A percentile compares a stretch with the other conserved stretches of the same genome.
Conservation (phyloP, 2,329 filamentous ascomycete species). For the Apiospora arundinis region DNA sequence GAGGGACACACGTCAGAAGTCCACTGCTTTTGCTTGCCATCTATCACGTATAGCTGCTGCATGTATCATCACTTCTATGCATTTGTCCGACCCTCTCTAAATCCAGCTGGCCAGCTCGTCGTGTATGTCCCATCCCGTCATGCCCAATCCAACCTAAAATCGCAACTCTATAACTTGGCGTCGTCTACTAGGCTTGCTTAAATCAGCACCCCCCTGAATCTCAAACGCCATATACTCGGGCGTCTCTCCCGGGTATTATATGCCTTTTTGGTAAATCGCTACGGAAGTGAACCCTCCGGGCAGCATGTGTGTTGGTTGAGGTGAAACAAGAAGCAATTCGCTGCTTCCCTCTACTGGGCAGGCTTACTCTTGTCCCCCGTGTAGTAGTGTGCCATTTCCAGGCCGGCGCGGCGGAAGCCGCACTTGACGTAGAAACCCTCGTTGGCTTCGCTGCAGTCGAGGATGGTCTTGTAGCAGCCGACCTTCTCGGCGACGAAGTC, state of each 20-base stretch:
- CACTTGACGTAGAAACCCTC: conserved; percentile 99
- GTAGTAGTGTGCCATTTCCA: conserved; percentile 98
- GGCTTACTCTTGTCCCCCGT: conserved; percentile 60
- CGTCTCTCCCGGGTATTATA: conserved; percentile 5
- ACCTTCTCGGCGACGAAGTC: conserved; percentile 88
- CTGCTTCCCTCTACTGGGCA: conserved; percentile 29
- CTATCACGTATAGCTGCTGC: conserved; percentile 10
- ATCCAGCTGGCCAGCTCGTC: conserved; percentile 3
- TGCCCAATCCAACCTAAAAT: conserved; percentile 8
- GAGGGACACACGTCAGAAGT: not conserved
- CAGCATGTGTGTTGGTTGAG: not conserved
- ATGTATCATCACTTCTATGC: conserved; percentile 6
- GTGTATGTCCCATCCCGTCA: not conserved
- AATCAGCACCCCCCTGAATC: conserved; percentile 7
- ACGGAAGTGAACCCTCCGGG: not conserved
- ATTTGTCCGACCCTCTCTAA: not conserved
- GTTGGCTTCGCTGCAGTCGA: conserved; percentile 95
- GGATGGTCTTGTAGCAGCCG: conserved; percentile 96
- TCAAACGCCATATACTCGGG: conserved; percentile 1
- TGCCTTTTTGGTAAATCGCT: not conserved
- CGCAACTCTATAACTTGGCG: conserved; percentile 10
- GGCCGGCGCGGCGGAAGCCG: conserved; percentile 87
- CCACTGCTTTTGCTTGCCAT: not conserved
- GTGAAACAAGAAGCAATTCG: conserved; percentile 1
- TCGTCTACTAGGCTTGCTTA: conserved; percentile 10